phyloP scores from a whole-genome alignment of 2,329 filamentous ascomycete species.

The Zopfia rhizophila region DNA sequence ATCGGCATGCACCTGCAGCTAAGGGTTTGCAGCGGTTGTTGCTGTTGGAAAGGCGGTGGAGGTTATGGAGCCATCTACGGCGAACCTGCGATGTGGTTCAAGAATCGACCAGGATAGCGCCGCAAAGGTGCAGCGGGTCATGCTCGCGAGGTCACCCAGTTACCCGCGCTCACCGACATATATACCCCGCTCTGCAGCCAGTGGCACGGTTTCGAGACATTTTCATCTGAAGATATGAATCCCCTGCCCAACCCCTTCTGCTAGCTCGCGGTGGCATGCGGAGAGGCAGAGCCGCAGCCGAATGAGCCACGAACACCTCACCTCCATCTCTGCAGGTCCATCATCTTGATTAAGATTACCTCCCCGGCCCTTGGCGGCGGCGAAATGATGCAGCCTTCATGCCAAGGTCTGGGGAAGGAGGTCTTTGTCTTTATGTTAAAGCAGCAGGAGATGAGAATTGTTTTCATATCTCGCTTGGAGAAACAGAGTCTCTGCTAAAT shows the following conservation, averaged over 20 bases:
- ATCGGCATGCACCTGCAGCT: constrained; percentile 39
- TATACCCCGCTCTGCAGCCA: constrained; percentile 33
- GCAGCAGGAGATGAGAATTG: constrained; percentile 7
- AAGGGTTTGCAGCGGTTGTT: constrained; percentile 39
- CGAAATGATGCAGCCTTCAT: constrained; percentile 2
- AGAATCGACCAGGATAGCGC: constrained; percentile 25
- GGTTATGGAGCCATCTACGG: constrained; percentile 5
- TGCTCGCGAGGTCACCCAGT: constrained; percentile 21
- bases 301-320: neutral
- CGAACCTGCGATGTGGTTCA: constrained; percentile 21
- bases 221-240: neutral
- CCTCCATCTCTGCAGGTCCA: constrained; percentile 13
- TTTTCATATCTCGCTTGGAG: constrained; percentile 3
- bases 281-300: constrained; percentile 8
- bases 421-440: neutral
- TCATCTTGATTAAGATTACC: constrained; percentile 1
- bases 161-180: constrained; percentile 36
- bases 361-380: constrained; percentile 7
- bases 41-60: constrained; percentile 37
- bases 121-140: constrained; percentile 29
- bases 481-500: constrained; percentile 14
- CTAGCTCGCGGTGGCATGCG: neutral
- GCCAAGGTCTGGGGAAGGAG: constrained; percentile 27
- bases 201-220: constrained; percentile 6
- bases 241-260: neutral